Base-by-base conservation (phyloP, 2,329 filamentous ascomycete genomes). In the Diplocarpon rosae region DNA sequence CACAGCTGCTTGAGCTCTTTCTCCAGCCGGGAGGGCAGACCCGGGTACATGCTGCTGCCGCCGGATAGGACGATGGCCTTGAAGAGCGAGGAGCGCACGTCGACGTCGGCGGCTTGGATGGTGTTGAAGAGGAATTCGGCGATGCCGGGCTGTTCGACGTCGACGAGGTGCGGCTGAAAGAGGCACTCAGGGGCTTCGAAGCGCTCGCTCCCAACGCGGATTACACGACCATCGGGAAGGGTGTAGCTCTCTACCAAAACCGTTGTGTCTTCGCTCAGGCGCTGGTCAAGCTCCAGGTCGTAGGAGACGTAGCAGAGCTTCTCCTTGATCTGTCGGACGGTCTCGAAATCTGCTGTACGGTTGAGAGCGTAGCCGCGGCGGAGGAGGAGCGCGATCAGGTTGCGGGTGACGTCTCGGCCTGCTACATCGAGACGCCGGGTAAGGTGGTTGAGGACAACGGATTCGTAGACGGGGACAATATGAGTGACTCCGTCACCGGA, bases 251-350 rank as follows among this genome's bases (percentile, higher is more conserved):
- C 92, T 10, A 98, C 92, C 44, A 98, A 72, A 8, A 95, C 88
- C 1, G 92, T 98, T 13, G 92, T 98, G 59, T 98, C 92, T 69
- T 98, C 92, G 61, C 86, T 93, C 52, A 98, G 78, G 56, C 85
- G 81, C 70, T 96, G 89, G 72, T 98, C 92, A 44, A 98, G 74
- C 66, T 94, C 88, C 46, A 98, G 77, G 65, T 98, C 92, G 71
- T 96, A 98, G 11, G 89, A 95, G 46, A 98, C 90, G 65, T 98
- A 98, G 75, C 92, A 96, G 41, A 98, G 83, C 75, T 98, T 98
- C 74, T 98, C 92, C 71, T 98, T 98, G 72, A 98, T 96, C 66
- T 96, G 90, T 51, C 92, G 85, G 45, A 98, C 92, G 3, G 92
- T 98, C 68, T 98, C 92, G 66, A 98, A 98, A 65, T 98, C 92